Percentiles rank a stretch among this genome's conserved stretches.
Conservation (phyloP, 495 filamentous ascomycete species). For the Neurospora tetraspora region DNA sequence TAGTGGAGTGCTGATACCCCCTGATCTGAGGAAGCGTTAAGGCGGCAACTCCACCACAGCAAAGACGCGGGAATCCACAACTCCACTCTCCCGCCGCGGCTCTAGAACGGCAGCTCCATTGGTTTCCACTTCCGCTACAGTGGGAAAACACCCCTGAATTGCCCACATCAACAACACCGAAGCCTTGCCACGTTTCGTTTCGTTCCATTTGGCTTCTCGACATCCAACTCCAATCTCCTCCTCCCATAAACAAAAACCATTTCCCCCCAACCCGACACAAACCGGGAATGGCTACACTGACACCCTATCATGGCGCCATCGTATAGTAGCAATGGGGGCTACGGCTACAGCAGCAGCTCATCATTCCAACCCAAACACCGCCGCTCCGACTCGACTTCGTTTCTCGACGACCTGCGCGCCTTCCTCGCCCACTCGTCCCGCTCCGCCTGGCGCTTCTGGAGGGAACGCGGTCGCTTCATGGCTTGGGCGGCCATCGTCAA, state of each 20-base stretch:
- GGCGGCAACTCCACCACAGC: neutral
- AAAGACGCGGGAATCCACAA: neutral
- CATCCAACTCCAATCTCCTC: neutral
- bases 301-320: constrained; percentile 16
- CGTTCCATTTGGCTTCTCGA: neutral
- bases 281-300: constrained; percentile 15
- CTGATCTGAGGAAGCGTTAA: neutral
- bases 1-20: neutral
- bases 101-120: neutral
- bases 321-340: constrained; percentile 12
- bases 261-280: neutral
- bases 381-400: constrained; percentile 16
- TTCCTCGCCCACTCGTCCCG: constrained; percentile 22
- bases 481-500: constrained; percentile 16
- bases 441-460: constrained; percentile 25
- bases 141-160: neutral
- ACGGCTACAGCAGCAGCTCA: constrained; percentile 1
- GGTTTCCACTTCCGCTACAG: neutral
- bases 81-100: neutral
- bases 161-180: neutral
- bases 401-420: constrained; percentile 18
- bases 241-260: neutral
- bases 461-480: constrained; percentile 26
- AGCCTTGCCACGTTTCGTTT: neutral
- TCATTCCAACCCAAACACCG: constrained; percentile 4